Evolutionary conservation across 169 alveolate genomes (phyloP), one percentile per base, ranked within the genome.

Genomic region (Plasmodium knowlesi): DNA sequence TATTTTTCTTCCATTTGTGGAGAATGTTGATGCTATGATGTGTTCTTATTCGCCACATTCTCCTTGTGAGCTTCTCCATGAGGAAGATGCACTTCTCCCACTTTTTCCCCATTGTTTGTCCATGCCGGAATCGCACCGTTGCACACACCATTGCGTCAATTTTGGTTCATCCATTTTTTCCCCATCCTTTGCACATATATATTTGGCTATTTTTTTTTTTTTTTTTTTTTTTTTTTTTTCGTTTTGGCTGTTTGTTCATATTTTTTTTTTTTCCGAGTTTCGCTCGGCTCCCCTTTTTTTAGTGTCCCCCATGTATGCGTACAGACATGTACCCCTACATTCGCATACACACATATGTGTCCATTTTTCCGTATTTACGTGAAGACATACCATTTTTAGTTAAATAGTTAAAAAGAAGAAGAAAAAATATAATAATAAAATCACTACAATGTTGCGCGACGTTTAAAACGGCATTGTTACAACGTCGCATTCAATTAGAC

Each of bases 231-330:
- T 61, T 61, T 61, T 61, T 25, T 25, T 25, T 8, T 14, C 76
- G 41, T 67, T 67, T 67, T 67, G 76, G 76, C 76, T 67, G 76
- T 67, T 67, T 67, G 76, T 67, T 67, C 76, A 67, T 67, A 67
- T 22, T 19, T 67, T 67, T 67, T 22, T 19, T 67, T 67, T 67
- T 67, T 67, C 37, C 14, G 19, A 67, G 37, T 22, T 67, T 67
- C 37, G 76, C 37, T 34, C 16, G 30, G 76, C n/a, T 67, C 37
- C 76, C 76, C 76, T 1, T 67, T 67, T 67, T 67, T 67, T 67
- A 25, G 30, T 67, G 30, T 5, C 30, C 37, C 37, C 3, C 37
- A 3, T 22, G 76, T 67, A n/a, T 67, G 37, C 37, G 37, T 67
- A 10, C 76, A 67, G n/a, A 22, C 37, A 67, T 28, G 30, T 19